These are phyloP conservation scores for Lachnellula suecica DNA, from an alignment of 2,329 filamentous ascomycete species.

Conservation along the genomic window DNA sequence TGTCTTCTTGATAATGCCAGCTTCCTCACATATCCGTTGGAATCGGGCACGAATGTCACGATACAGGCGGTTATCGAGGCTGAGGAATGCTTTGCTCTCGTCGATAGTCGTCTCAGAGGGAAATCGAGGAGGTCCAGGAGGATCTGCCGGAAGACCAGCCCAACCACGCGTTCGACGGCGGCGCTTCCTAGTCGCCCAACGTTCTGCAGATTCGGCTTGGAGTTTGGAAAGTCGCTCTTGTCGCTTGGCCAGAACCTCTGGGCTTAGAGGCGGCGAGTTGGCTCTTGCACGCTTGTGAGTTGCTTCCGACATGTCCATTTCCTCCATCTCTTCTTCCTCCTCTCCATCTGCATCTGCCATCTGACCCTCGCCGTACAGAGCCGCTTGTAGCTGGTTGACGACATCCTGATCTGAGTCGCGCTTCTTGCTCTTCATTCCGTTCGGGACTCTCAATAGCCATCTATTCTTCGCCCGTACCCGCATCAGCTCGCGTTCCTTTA, in stretches of 20 bases:
- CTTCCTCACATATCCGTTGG: slow-evolving; percentile 66
- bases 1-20: slow-evolving; percentile 73
- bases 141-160: slow-evolving; percentile 66
- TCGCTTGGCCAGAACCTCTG: slow-evolving; percentile 50
- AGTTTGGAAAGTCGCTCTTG: slow-evolving; percentile 53
- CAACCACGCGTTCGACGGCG: slow-evolving; percentile 68
- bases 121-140: slow-evolving; percentile 68
- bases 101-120: slow-evolving; percentile 81
- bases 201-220: slow-evolving; percentile 59
- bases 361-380: slow-evolving; percentile 32
- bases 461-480: slow-evolving; percentile 68
- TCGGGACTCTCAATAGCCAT: slow-evolving; percentile 63
- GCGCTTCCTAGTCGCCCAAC: slow-evolving; percentile 63
- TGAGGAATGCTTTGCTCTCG: slow-evolving; percentile 70
- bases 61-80: slow-evolving; percentile 63
- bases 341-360: slow-evolving; percentile 27
- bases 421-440: slow-evolving; percentile 51
- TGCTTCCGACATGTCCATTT: slow-evolving; percentile 25
- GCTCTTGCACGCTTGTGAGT: slow-evolving; percentile 17
- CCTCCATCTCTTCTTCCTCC: slow-evolving; percentile 28
- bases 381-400: slow-evolving; percentile 33
- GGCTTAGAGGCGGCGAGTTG: slow-evolving; percentile 37
- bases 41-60: slow-evolving; percentile 65
- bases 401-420: slow-evolving; percentile 32
- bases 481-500: slow-evolving; percentile 70